Evolutionary conservation across 2,329 filamentous ascomycete species (phyloP), one percentile per base, ranked within the genome.

Genomic region (Hirsutella minnesotensis): DNA sequence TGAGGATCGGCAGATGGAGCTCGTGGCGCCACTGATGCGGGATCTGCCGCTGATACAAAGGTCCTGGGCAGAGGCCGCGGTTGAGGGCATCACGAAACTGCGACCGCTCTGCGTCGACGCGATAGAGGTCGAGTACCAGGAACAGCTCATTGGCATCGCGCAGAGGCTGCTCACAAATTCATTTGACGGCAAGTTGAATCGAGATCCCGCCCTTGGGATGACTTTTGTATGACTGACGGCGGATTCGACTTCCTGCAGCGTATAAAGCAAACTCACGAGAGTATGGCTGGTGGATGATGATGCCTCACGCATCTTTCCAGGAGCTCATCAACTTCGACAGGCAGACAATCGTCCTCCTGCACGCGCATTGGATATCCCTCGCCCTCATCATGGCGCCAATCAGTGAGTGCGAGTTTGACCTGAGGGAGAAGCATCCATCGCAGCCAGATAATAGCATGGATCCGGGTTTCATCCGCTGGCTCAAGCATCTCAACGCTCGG

Each of bases 281-380:
- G 50, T 76, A 73, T 52, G 63, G 54, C 4, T 77, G 73, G 73
- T 77, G 73, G 73, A 76, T 76, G 64, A 64, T 72, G 54, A 62
- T 77, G 8, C 67, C 72, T 9, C 72, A 77, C 48, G 61, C 64
- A 30, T 59, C 65, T 39, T 77, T 77, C 54, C 66, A 70, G 47
- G 59, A 61, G 40, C 56, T 77, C 41, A 63, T 76, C 48, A 66
- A 74, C 52, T 57, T 65, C 22, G 49, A 51, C 22, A 69, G 67
- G 51, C 70, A 70, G 51, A 59, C 65, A 15, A 64, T 67, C 44
- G 44, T 69, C 34, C 56, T 77, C 24, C 59, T 77, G 35, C 68
- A 68, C 29, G 50, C 71, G 40, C 73, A 77, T 56, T 77, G 73
- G 72, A 67, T 76, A 39, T 63, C 69, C 8, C 50, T 77, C 37